phyloP scores from a whole-genome alignment of 2,329 filamentous ascomycete species.

The Myriosclerotinia duriaeana region DNA sequence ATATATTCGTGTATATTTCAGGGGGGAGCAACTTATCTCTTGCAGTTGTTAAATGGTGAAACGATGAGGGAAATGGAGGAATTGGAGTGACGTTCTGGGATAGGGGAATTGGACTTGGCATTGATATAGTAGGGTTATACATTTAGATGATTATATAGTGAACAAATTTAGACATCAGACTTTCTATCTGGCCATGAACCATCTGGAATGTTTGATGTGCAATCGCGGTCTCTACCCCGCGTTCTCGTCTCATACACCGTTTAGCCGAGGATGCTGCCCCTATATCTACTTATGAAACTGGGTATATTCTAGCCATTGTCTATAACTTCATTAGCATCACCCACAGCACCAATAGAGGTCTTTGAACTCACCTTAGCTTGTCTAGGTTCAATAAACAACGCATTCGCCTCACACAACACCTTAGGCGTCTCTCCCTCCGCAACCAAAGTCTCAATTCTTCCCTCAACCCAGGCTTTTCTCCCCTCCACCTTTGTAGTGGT shows the following conservation, averaged over 20 bases:
- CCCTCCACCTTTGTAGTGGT: constrained; percentile 84
- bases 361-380: constrained; percentile 57
- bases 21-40: background rate
- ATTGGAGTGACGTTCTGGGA: background rate
- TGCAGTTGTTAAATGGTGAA: background rate
- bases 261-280: background rate
- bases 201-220: background rate
- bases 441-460: constrained; percentile 76
- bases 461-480: constrained; percentile 91
- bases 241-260: background rate
- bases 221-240: background rate
- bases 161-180: background rate
- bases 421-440: constrained; percentile 60
- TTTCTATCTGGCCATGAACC: background rate
- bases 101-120: background rate
- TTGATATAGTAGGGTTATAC: background rate
- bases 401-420: constrained; percentile 78
- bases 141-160: background rate
- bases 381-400: constrained; percentile 85
- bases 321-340: constrained; percentile 20
- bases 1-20: background rate
- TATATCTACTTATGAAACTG: constrained; percentile 16
- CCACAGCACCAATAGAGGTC: background rate
- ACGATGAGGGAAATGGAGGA: no score
- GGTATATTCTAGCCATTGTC: constrained; percentile 31